Evolutionary conservation across 306 rosid genomes (phyloP).

Genomic region (Astragalus membranaceus): DNA sequence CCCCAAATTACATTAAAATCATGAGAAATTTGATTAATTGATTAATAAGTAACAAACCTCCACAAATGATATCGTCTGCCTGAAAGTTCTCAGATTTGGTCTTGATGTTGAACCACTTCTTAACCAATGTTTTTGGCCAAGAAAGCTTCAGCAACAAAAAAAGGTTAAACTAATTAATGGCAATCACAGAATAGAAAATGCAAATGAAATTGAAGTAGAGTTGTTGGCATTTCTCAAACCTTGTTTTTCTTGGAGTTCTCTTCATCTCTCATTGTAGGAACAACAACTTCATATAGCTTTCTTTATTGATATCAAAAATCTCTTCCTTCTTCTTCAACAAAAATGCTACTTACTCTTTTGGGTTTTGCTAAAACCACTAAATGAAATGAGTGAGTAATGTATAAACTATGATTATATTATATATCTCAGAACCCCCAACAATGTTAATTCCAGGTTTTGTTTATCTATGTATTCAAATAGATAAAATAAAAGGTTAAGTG

Average conservation of each 20-base stretch:
- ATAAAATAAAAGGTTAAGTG: not conserved
- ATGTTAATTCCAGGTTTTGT: conserved; percentile 1
- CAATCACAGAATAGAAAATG: conserved; percentile 22
- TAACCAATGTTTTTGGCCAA: conserved; percentile 90
- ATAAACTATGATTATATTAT: not conserved
- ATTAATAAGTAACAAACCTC: conserved; percentile 40
- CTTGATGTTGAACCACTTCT: conserved; percentile 95
- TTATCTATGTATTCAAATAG: not conserved
- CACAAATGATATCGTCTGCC: conserved; percentile 62
- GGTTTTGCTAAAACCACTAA: not conserved
- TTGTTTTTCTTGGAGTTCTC: conserved; percentile 75
- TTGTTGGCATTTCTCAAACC: conserved; percentile 55
- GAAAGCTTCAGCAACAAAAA: conserved; percentile 62
- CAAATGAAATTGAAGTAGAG: conserved; percentile 14
- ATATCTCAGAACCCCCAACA: not conserved
- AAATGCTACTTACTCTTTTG: not conserved
- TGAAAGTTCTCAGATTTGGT: conserved; percentile 85
- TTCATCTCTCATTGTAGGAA: conserved; percentile 86
- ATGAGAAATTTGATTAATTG: conserved; percentile 21
- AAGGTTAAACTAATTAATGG: conserved; percentile 27
- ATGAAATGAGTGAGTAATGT: not conserved
- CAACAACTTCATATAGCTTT: conserved; percentile 55
- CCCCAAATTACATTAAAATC: conserved; percentile 25
- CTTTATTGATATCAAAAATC: conserved; percentile 8
- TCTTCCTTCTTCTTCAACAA: conserved; percentile 9